Evolutionary conservation across 1,139 yeast genomes (phyloP).

Genomic region (Candida smagusa): DNA sequence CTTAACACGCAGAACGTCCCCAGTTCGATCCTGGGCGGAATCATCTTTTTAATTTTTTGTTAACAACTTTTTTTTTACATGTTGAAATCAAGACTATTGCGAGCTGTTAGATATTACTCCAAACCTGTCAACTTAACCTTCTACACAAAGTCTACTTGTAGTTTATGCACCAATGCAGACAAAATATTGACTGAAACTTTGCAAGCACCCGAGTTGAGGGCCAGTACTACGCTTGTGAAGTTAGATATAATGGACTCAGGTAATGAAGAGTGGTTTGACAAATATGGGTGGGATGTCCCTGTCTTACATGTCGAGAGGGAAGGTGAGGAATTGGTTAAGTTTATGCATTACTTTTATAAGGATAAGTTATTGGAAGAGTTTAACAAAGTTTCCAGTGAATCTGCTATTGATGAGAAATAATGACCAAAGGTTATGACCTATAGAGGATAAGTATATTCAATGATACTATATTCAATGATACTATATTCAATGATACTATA

Average conservation of each 20-base stretch:
- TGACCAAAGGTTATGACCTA: too few relatives aligned
- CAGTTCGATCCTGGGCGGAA: constrained; percentile 99
- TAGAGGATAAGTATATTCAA: too few relatives aligned
- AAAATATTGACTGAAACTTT: constrained; percentile 45
- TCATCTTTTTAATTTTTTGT: constrained; percentile 36
- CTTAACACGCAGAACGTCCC: constrained; percentile 99
- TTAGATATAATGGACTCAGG: constrained; percentile 68
- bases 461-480: too few relatives aligned
- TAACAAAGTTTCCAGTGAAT: too few relatives aligned
- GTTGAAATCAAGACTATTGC: not conserved
- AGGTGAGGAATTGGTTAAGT: constrained; percentile 48
- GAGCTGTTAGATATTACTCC: constrained; percentile 1
- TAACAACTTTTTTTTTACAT: too few relatives aligned
- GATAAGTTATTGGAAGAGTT: constrained; percentile 55
- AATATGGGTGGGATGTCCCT: constrained; percentile 87
- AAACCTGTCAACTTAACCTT: constrained; percentile 45
- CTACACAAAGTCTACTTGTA: constrained; percentile 77
- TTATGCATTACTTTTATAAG: constrained; percentile 72
- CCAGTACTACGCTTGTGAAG: constrained; percentile 32
- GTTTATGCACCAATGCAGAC: constrained; percentile 74
- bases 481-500: too few relatives aligned
- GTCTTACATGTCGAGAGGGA: constrained; percentile 69
- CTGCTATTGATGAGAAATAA: too few relatives aligned
- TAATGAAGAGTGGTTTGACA: constrained; percentile 73
- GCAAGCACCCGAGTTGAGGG: constrained; percentile 18